Conservation (phyloP, 495 filamentous ascomycete species). For the Aspergillus indologenus region DNA sequence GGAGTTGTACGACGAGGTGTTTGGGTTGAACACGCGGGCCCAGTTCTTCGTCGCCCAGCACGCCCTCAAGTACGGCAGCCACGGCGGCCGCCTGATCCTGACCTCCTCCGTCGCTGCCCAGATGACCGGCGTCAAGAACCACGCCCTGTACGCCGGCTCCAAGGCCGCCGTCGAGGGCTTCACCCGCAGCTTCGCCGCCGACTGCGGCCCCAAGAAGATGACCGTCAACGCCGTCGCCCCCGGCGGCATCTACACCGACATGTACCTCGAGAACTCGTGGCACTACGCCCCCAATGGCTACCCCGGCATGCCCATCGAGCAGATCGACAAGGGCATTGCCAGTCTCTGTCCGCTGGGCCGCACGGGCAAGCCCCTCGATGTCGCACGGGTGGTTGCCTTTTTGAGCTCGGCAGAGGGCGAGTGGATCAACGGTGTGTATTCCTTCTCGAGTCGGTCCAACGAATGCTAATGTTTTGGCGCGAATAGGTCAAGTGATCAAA, state of each 20-base stretch:
- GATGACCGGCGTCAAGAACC: constrained; percentile 59
- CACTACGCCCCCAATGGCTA: constrained; percentile 57
- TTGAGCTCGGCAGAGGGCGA: too few species aligned
- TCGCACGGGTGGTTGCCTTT: too few species aligned
- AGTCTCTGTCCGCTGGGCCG: too few species aligned
- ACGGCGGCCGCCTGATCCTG: constrained; percentile 61
- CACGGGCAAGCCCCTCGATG: too few species aligned
- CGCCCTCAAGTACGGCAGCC: constrained; percentile 64
- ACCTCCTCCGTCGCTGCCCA: constrained; percentile 56
- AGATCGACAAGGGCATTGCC: too few species aligned
- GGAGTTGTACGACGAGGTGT: constrained; percentile 67
- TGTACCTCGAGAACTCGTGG: constrained; percentile 66
- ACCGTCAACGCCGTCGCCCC: constrained; percentile 77
- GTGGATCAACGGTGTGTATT: too few species aligned
- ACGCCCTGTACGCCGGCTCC: constrained; percentile 71
- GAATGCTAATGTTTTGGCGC: too few species aligned
- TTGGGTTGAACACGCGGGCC: constrained; percentile 70
- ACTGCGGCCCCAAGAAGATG: constrained; percentile 69
- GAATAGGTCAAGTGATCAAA: too few species aligned
- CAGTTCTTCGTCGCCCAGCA: constrained; percentile 85
- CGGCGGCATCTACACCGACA: constrained; percentile 76
- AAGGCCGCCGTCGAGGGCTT: constrained; percentile 82
- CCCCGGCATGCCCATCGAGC: too few species aligned
- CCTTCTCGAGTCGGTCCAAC: too few species aligned
- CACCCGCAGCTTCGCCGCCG: constrained; percentile 67